Evolutionary conservation across 192 early-diverging fungal species (phyloP).

Genomic region (Pilaira anomala): DNA sequence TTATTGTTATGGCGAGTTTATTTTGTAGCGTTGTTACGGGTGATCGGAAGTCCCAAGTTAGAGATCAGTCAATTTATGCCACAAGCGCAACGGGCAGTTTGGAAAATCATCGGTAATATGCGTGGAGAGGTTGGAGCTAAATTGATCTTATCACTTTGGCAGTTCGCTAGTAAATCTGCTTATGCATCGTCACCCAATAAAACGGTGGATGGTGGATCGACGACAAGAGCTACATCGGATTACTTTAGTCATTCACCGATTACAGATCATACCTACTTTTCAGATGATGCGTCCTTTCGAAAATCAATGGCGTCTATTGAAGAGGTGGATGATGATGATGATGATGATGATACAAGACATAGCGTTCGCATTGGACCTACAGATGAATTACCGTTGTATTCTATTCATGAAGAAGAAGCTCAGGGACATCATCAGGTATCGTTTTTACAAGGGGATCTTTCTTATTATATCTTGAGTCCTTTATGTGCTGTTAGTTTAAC

Average conservation of each 20-base stretch:
- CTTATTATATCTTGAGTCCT: constrained; percentile 33
- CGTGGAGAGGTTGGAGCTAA: constrained; percentile 51
- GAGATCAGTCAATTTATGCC: constrained; percentile 58
- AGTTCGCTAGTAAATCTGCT: constrained; percentile 32
- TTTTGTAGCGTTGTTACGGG: constrained; percentile 39
- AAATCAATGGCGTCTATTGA: constrained; percentile 16
- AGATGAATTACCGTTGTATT: background rate
- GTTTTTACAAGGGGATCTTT: constrained; percentile 17
- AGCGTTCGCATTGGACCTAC: background rate
- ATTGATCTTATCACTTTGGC: constrained; percentile 55
- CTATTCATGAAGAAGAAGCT: background rate
- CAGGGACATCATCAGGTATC: background rate
- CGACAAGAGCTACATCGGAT: too few species aligned
- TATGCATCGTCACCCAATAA: too few species aligned
- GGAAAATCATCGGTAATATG: constrained; percentile 59
- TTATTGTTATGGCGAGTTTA: constrained; percentile 28
- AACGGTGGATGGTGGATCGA: too few species aligned
- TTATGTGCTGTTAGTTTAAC: constrained; percentile 38
- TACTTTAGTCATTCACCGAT: background rate
- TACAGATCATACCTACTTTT: background rate
- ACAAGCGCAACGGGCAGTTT: constrained; percentile 51
- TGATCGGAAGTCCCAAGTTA: constrained; percentile 52
- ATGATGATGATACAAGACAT: background rate
- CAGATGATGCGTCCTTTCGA: background rate
- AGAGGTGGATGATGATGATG: constrained; percentile 16